A percentile compares a stretch with the other conserved stretches of the same genome.
Conservation (phyloP, 805 yeast genomes). For the Saccharomycopsis babjevae region DNA sequence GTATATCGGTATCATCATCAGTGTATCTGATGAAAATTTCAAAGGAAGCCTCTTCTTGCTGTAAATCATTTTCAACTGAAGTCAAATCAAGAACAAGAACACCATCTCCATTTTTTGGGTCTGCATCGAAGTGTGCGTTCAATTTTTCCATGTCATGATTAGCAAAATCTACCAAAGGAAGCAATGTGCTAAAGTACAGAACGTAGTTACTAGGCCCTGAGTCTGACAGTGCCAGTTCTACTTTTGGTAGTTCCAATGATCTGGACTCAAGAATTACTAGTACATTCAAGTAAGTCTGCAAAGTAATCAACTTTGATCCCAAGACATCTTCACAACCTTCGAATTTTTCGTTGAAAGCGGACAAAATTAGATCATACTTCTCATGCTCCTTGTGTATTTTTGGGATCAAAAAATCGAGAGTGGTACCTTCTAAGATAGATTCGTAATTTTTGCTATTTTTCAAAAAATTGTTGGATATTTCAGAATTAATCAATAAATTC, state of each 20-base stretch:
- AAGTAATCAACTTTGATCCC: neutral
- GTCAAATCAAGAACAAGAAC: neutral
- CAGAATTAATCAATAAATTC: neutral
- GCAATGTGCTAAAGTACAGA: neutral
- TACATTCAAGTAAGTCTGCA: neutral
- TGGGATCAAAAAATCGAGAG: neutral
- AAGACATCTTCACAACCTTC: neutral
- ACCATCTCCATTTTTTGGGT: neutral
- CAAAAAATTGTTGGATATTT: neutral
- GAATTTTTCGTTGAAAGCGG: neutral
- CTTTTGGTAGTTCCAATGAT: slow-evolving; percentile 3
- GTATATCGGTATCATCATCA: neutral
- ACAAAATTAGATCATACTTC: neutral
- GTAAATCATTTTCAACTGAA: neutral
- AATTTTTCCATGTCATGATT: neutral
- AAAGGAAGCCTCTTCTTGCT: neutral
- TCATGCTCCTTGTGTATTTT: neutral
- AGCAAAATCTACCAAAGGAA: slow-evolving; percentile 10
- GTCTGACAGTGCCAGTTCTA: neutral
- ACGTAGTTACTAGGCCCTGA: neutral
- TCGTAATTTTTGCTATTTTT: neutral
- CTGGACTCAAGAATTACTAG: slow-evolving; percentile 1
- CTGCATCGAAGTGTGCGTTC: slow-evolving; percentile 8
- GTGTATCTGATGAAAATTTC: slow-evolving; percentile 4
- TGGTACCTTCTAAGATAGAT: neutral